Evolutionary conservation across 176 grass and related monocot genomes (phyloP).

Genomic region (Eragrostis nindensis): DNA sequence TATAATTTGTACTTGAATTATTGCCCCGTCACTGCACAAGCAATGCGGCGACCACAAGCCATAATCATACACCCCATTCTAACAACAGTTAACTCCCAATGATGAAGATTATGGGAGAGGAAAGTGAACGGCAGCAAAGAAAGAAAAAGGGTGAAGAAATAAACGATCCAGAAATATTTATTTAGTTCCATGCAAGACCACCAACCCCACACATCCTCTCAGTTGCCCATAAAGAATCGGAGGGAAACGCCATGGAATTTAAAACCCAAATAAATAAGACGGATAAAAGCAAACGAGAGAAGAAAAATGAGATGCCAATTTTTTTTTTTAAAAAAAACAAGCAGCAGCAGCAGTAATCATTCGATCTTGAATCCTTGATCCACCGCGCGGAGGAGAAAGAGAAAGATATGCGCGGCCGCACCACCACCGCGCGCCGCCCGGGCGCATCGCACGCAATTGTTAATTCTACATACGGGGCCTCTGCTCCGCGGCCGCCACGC

Average conservation of each 20-base stretch:
- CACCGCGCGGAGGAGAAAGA: neutral
- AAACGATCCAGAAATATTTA: neutral
- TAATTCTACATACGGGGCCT: constrained; percentile 23
- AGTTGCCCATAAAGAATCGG: neutral
- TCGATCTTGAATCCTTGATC: constrained; percentile 25
- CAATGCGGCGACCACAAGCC: constrained; percentile 30
- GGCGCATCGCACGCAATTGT: constrained; percentile 35
- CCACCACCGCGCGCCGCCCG: constrained; percentile 36
- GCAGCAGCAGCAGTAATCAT: neutral
- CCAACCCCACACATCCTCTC: neutral
- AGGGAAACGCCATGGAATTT: neutral
- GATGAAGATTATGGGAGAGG: neutral
- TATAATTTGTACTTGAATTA: neutral
- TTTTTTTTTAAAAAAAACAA: neutral
- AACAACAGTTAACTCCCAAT: neutral
- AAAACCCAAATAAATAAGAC: neutral
- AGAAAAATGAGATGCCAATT: neutral
- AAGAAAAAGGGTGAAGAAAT: neutral
- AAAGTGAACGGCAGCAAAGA: neutral
- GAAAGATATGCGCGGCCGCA: neutral
- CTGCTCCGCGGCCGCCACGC: constrained; percentile 10
- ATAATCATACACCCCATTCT: constrained; percentile 37
- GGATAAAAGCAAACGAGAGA: neutral
- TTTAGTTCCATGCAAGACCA: neutral
- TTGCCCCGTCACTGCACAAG: neutral